Percentiles rank a stretch among this genome's conserved stretches.
phyloP scores from a whole-genome alignment of 1,284 basidiomycete genomes.

The Vanrija sp. region DNA sequence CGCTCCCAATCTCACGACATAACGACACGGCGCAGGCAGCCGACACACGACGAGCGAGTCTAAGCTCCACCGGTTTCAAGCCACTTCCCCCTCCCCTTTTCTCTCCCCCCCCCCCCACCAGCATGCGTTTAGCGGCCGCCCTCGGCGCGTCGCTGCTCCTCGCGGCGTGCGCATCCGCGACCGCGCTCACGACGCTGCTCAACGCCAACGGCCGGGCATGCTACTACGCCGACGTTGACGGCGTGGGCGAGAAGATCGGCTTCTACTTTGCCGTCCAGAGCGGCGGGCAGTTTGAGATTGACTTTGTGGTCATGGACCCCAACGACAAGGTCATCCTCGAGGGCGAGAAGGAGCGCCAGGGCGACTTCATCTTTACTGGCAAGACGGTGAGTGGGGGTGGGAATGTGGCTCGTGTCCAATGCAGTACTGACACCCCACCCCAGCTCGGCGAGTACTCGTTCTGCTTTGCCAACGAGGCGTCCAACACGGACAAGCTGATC shows the following conservation, averaged over 20 bases:
- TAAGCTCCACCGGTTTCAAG: too few species aligned
- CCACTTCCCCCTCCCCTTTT: not conserved
- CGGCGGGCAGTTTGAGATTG: constrained; percentile 94
- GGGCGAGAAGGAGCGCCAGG: constrained; percentile 82
- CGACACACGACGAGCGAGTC: not conserved
- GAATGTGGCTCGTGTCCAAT: not conserved
- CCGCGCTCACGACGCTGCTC: constrained; percentile 84
- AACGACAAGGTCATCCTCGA: constrained; percentile 79
- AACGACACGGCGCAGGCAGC: not conserved
- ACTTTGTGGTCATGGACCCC: constrained; percentile 89
- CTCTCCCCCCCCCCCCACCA: not conserved
- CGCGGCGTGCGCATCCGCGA: constrained; percentile 35
- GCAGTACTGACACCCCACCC: constrained; percentile 16
- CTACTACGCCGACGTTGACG: constrained; percentile 94
- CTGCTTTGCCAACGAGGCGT: constrained; percentile 97
- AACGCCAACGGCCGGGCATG: constrained; percentile 82
- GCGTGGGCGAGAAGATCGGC: constrained; percentile 48
- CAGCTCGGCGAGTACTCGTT: constrained; percentile 87
- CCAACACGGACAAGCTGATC: constrained; percentile 82
- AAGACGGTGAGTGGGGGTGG: constrained; percentile 52
- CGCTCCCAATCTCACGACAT: too few species aligned
- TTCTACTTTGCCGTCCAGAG: constrained; percentile 77
- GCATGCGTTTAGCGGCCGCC: constrained; percentile 8
- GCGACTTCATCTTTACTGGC: constrained; percentile 95
- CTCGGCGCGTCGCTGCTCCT: constrained; percentile 16